Base-by-base conservation (phyloP, 352 stramenopile species). In the Phytopythium mirpurense region DNA sequence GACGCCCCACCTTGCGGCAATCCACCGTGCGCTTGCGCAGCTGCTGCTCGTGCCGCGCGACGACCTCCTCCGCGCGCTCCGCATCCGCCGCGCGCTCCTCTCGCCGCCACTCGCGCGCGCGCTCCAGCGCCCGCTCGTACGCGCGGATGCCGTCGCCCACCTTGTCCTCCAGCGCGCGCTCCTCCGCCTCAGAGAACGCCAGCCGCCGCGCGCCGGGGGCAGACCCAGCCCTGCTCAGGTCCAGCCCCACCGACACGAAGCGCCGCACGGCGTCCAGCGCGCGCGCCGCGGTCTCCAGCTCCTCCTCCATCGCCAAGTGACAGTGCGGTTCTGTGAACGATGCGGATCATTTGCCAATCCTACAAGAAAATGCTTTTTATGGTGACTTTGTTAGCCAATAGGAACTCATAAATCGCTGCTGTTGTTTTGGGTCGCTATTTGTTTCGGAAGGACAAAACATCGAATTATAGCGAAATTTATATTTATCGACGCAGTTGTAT, bases 81-180 rank as follows among this genome's bases (percentile, higher is more conserved):
- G 64, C 54, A 11, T 55, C 56, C 53, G 75, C 42, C 44, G 48
- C 58, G 44, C 83, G 54, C 57, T 87, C 78, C 37, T 75, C 34
- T 2, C 16, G 51, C 3, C 65, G 45, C 52, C 46, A 72, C 24
- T 90, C 77, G n/a, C 82, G 65, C 2, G 67, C 68, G 0, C 66
- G 56, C 4, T 56, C 38, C 18, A 90, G 16, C 21, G 68, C 71
- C 18, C 62, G 60, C 41, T 66, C 59, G 38, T 74, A 73, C 35
- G 62, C 43, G 21, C 57, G 45, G 31, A 87, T 65, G 14, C 63
- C 65, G 18, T 70, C 76, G 54, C 63, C 80, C 45, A 90, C 63
- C 32, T 72, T 69, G 46, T 84, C 73, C 52, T 89, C 77, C 8
- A 89, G 57, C 24, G 48, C 51, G 56, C 80, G 72, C 59, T 92